Conservation (phyloP, 139 green algal genomes). For the Penium margaritaceum region DNA sequence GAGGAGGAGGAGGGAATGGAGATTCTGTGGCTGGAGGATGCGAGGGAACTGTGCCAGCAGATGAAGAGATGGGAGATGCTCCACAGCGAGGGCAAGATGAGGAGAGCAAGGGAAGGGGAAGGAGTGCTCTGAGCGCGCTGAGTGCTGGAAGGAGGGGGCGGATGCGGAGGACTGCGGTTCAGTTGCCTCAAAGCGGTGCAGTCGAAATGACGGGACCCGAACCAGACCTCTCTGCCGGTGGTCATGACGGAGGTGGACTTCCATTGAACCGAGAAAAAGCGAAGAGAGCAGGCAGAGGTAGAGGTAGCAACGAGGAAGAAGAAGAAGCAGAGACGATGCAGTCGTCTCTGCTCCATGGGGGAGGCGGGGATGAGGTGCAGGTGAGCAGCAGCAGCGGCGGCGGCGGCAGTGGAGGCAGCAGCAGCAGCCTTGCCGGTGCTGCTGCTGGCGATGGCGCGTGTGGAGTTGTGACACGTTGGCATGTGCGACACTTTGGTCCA, state of each 20-base stretch:
- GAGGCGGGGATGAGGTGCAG: no score
- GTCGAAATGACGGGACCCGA: no score
- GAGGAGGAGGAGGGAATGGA: neutral
- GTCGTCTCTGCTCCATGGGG: no score
- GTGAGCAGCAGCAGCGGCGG: neutral
- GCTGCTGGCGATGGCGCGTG: neutral
- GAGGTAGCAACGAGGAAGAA: no score
- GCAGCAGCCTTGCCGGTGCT: constrained; percentile 5
- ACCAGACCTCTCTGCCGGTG: no score
- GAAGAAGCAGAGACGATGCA: no score
- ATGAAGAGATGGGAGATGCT: no score
- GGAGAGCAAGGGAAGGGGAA: neutral
- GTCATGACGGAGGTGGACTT: no score
- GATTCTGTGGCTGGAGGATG: neutral
- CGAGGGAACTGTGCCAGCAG: neutral
- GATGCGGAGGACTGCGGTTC: no score
- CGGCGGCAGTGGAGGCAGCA: neutral
- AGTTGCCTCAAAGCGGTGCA: no score
- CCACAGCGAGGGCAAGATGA: no score
- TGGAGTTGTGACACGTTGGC: neutral
- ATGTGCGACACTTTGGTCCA: constrained; percentile 20
- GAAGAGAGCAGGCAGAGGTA: neutral
- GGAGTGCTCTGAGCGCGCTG: neutral
- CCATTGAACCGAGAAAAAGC: no score
- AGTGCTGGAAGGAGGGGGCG: neutral